phyloP scores from a whole-genome alignment of 1,139 yeast genomes.

The Yueomyces sp. region DNA sequence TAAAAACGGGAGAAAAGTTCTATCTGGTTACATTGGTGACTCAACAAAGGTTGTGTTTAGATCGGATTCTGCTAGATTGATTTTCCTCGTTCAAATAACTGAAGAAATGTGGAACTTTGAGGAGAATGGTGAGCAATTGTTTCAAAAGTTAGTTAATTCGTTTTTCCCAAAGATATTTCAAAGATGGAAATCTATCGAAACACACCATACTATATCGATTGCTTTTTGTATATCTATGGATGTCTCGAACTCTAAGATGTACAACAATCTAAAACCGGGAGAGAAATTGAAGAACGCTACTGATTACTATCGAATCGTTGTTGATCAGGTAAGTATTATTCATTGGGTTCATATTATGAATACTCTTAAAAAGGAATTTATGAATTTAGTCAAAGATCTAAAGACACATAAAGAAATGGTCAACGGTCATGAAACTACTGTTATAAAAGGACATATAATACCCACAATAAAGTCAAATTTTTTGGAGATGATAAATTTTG shows the following conservation, averaged over 20 bases:
- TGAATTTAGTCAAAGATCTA: constrained; percentile 68
- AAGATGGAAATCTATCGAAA: constrained; percentile 74
- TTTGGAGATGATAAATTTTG: constrained; percentile 76
- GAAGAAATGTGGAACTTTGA: constrained; percentile 98
- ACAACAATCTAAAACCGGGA: constrained; percentile 51
- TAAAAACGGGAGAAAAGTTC: constrained; percentile 53
- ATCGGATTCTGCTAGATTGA: constrained; percentile 77
- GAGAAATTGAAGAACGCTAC: constrained; percentile 56
- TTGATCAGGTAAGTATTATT: constrained; percentile 80
- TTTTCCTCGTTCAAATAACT: constrained; percentile 78
- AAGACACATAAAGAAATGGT: constrained; percentile 28
- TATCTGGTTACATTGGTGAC: constrained; percentile 56
- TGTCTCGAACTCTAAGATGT: constrained; percentile 38
- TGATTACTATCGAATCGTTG: constrained; percentile 87
- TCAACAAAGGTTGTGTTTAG: constrained; percentile 74
- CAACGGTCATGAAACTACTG: constrained; percentile 25
- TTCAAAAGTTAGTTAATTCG: constrained; percentile 83
- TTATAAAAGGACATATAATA: constrained; percentile 46
- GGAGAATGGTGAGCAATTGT: constrained; percentile 88
- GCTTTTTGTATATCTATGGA: constrained; percentile 74
- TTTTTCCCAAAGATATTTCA: constrained; percentile 81
- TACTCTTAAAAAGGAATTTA: constrained; percentile 70
- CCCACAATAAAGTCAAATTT: constrained; percentile 87
- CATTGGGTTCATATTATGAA: constrained; percentile 92
- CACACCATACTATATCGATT: constrained; percentile 85